Evolutionary conservation across 2,329 filamentous ascomycete species (phyloP).

Genomic region (Cladosporium sp.): DNA sequence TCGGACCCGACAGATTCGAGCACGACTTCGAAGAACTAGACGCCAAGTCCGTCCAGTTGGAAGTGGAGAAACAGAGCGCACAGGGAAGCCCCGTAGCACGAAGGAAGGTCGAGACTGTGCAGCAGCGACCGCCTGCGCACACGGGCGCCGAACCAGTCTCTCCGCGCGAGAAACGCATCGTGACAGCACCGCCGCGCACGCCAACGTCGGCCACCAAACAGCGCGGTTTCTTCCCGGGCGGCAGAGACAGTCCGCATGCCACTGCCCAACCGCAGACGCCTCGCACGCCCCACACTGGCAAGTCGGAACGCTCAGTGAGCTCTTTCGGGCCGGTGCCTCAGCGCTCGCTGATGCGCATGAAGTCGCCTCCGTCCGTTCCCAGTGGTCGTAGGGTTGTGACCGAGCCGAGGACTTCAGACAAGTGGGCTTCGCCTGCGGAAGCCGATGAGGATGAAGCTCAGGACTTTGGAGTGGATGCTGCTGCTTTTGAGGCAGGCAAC

Average conservation of each 20-base stretch:
- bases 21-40: slow-evolving; percentile 26
- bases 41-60: slow-evolving; percentile 22
- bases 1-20: slow-evolving; percentile 32
- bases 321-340: slow-evolving; percentile 18
- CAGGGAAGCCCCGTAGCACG: slow-evolving; percentile 10
- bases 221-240: slow-evolving; percentile 20
- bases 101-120: background rate
- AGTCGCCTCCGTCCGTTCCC: slow-evolving; percentile 22
- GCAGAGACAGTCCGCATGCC: slow-evolving; percentile 18
- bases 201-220: slow-evolving; percentile 21
- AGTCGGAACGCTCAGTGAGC: slow-evolving; percentile 12
- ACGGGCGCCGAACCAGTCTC: background rate
- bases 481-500: slow-evolving; percentile 8
- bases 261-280: slow-evolving; percentile 20
- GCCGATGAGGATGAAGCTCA: slow-evolving; percentile 7
- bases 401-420: slow-evolving; percentile 11
- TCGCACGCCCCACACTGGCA: slow-evolving; percentile 12
- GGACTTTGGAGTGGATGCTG: slow-evolving; percentile 18
- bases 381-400: slow-evolving; percentile 8
- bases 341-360: slow-evolving; percentile 21
- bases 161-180: slow-evolving; percentile 3
- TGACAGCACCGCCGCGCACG: slow-evolving; percentile 19
- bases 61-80: slow-evolving; percentile 20
- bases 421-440: slow-evolving; percentile 12
- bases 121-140: background rate